Evolutionary conservation across 2,329 filamentous ascomycete species (phyloP), one percentile per base, ranked within the genome.

Genomic region (Sclerotinia borealis): DNA sequence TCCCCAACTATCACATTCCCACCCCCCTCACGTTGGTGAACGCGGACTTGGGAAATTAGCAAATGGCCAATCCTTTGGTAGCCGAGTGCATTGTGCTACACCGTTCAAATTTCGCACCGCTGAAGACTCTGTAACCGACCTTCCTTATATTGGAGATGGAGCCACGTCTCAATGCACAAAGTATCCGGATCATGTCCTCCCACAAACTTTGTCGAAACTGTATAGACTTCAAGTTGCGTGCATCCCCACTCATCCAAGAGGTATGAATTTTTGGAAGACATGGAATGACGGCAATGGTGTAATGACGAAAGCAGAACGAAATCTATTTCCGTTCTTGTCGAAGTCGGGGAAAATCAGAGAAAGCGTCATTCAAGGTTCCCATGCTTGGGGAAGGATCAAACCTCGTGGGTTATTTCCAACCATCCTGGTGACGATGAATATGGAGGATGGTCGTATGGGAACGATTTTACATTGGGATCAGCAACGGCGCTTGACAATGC

Each of bases 181-280:
- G 0, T 85, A 81, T 64, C 90, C 91, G 0, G 89, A 93, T 69
- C 90, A 95, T 70, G 74, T 79, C 6, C 69, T 81, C 79, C 80
- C 2, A 68, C 70, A 45, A 0, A 69, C 79, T 0, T 78, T 83
- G 1, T 68, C 73, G 0, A 47, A 47, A 15, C 25, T 52, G 5
- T 48, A 61, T 10, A 64, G 59, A 56, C 15, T 17, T 15, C 78
- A 86, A 10, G 77, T 91, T 1, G 73, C 76, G 0, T 73, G 74
- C 2, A 86, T 93, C 11, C 90, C 91, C 0, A 83, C 75, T 0
- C 76, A 77, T 13, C 89, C 85, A 0, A 79, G 76, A 63, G 82
- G 79, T 0, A 81, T 84, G 78, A 81, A 78, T 58, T 85, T 85
- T 29, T 71, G 71, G 11, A 77, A 76, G 34, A 75, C 82, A 0